Conservation (phyloP, 768 basidiomycete genomes). For the Epithele typhae region DNA sequence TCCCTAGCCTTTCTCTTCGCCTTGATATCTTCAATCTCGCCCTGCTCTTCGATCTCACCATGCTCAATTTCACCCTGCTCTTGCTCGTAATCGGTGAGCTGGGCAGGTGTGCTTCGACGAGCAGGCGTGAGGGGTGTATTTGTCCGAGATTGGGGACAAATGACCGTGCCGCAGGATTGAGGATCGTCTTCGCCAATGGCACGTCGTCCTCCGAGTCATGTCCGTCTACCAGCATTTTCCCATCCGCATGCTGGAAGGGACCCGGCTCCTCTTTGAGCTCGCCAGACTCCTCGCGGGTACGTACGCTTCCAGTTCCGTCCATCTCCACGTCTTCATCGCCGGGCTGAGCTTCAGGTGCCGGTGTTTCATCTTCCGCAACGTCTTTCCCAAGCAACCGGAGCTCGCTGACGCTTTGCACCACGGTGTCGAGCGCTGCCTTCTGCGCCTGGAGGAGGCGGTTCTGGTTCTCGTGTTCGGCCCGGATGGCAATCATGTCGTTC, state of each 20-base stretch:
- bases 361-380: slow-evolving; percentile 41
- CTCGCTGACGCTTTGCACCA: slow-evolving; percentile 57
- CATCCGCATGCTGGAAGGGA: slow-evolving; percentile 22
- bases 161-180: slow-evolving; percentile 30
- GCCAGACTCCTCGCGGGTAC: slow-evolving; percentile 20
- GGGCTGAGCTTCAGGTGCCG: slow-evolving; percentile 38
- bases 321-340: slow-evolving; percentile 21
- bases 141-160: slow-evolving; percentile 29
- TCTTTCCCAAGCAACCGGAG: slow-evolving; percentile 65
- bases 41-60: slow-evolving; percentile 81
- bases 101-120: slow-evolving; percentile 2
- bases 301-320: slow-evolving; percentile 14
- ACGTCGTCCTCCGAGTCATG: slow-evolving; percentile 35
- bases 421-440: slow-evolving; percentile 60
- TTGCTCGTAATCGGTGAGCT: slow-evolving; percentile 34
- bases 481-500: slow-evolving; percentile 74
- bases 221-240: slow-evolving; percentile 41
- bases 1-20: slow-evolving; percentile 49
- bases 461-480: slow-evolving; percentile 70
- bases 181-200: slow-evolving; percentile 26
- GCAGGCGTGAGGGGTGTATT: slow-evolving; percentile 22
- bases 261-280: slow-evolving; percentile 17
- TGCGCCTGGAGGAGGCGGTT: slow-evolving; percentile 62
- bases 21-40: slow-evolving; percentile 40
- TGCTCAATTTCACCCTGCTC: slow-evolving; percentile 85